Percentiles rank a stretch among this genome's conserved stretches.
phyloP scores from a whole-genome alignment of 2,329 filamentous ascomycete genomes.

The Fusarium praegraminearum region DNA sequence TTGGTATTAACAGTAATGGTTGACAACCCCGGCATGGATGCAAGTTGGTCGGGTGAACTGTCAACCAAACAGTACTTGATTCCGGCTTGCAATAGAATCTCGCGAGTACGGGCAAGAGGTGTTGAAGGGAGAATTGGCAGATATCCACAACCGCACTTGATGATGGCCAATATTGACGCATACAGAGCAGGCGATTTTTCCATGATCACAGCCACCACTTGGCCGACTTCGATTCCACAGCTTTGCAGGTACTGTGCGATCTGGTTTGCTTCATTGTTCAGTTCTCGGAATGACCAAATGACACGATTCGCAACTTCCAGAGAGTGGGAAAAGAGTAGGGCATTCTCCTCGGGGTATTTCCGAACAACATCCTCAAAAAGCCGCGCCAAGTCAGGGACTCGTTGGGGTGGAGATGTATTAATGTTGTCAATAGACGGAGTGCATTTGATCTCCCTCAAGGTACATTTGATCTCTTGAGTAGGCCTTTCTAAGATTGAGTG shows the following conservation, averaged over 20 bases:
- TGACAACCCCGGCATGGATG: conserved; percentile 27
- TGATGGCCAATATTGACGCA: conserved; percentile 76
- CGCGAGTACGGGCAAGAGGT: conserved; percentile 68
- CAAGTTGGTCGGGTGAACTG: conserved; percentile 37
- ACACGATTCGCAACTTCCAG: conserved; percentile 46
- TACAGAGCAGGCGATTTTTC: conserved; percentile 82
- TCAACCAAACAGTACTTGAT: conserved; percentile 62
- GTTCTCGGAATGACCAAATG: conserved; percentile 70
- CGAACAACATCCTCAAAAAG: conserved; percentile 67
- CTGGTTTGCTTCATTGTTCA: conserved; percentile 73
- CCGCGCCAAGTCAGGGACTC: conserved; percentile 59
- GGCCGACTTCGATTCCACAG: conserved; percentile 61
- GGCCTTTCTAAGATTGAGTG: conserved; percentile 48
- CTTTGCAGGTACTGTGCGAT: conserved; percentile 68
- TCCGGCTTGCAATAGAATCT: conserved; percentile 72
- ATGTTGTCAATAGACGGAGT: conserved; percentile 64
- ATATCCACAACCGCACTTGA: conserved; percentile 83
- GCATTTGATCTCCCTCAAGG: conserved; percentile 44
- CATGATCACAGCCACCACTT: conserved; percentile 79
- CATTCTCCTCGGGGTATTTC: conserved; percentile 64
- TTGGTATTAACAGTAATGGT: conserved; percentile 53
- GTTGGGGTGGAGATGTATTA: conserved; percentile 49
- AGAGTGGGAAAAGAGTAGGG: conserved; percentile 72
- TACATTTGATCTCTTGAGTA: conserved; percentile 23
- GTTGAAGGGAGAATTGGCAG: conserved; percentile 82